Evolutionary conservation across 176 grass and related monocot genomes (phyloP), one percentile per base, ranked within the genome.

Genomic region (Triticum turgidum): DNA sequence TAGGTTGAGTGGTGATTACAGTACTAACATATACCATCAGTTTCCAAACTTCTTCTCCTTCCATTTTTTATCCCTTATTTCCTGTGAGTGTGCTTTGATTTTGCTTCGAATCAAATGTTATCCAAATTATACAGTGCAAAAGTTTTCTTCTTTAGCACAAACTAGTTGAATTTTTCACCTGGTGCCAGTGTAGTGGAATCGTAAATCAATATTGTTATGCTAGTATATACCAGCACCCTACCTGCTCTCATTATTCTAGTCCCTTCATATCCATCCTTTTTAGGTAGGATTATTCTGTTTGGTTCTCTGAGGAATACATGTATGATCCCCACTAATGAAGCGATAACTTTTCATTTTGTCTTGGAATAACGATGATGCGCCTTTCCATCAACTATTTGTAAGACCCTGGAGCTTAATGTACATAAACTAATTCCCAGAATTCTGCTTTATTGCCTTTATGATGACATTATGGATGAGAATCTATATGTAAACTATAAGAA

Each of bases 211-310:
- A 77, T 30, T 17, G 5, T 32, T 33, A 59, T 69, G 47, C 7
- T 42, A 68, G 63, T 71, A 44, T 73, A 79, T 71, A 84, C n/a
- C n/a, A 84, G 32, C 22, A 45, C 38, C 29, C 18, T 56, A 37
- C 25, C 49, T 78, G 51, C 45, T 52, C 47, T 49, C 80, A 83
- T 83, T 77, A 88, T 77, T 69, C 49, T 83, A 63, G 38, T 38
- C 49, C 20, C 18, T 63, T 62, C 38, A 12, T 79, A 49, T 69
- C 21, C 20, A 3, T 29, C 38, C 51, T 62, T 83, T 73, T 74
- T 61, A 21, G 38, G 74, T 37, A 51, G 47, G 21, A 64, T 71
- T 32, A 65, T 81, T 58, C 6, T 52, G 51, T 61, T 63, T 51
- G 37, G 41, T 32, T 80, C n/a, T 79, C 14, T 64, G 18, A 37